phyloP scores from a whole-genome alignment of 1,139 yeast species.

The Lodderomyces metapsilosis region DNA sequence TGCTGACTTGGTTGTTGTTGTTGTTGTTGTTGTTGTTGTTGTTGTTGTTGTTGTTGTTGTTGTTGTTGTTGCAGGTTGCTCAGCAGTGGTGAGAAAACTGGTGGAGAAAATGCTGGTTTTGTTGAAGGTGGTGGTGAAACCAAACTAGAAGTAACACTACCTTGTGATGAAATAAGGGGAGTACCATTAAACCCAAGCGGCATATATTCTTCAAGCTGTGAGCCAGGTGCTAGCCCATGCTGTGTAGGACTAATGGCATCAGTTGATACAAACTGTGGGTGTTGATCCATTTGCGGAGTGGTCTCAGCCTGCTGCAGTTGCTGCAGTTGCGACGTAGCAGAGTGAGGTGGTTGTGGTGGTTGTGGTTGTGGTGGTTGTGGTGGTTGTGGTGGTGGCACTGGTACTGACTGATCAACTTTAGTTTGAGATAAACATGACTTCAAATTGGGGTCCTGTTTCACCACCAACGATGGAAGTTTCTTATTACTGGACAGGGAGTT shows the following conservation, averaged over 20 bases:
- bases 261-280: conserved; percentile 21
- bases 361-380: not conserved
- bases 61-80: not conserved
- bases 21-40: not conserved
- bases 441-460: conserved; percentile 23
- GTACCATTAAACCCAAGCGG: conserved; percentile 3
- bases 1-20: not conserved
- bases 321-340: not conserved
- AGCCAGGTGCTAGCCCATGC: conserved; percentile 18
- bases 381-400: not conserved
- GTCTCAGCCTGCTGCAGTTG: conserved; percentile 1
- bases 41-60: not conserved
- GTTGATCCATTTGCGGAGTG: conserved; percentile 10
- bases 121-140: conserved; percentile 10
- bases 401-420: not conserved
- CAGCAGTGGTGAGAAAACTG: not conserved
- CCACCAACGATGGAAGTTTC: conserved; percentile 15
- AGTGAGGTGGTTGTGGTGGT: not conserved
- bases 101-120: conserved; percentile 1
- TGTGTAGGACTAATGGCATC: conserved; percentile 24
- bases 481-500: conserved; percentile 3
- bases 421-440: conserved; percentile 24
- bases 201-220: not conserved
- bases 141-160: conserved; percentile 9
- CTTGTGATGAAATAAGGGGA: conserved; percentile 6